Evolutionary conservation across 257 asterid genomes (phyloP).

Genomic region (Haberlea rhodopensis): DNA sequence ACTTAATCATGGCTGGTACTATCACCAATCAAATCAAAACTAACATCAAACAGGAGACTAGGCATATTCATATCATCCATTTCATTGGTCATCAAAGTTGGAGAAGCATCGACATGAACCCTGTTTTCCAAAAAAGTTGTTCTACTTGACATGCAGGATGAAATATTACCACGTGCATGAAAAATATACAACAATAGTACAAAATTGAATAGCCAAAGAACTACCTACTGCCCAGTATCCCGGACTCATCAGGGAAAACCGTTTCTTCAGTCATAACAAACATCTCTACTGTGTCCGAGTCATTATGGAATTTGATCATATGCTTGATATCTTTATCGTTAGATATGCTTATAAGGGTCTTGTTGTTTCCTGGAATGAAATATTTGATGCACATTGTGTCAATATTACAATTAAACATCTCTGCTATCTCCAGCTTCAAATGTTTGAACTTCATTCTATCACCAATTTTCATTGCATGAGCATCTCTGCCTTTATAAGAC

Average conservation of each 20-base stretch:
- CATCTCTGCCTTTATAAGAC: slow-evolving; percentile 87
- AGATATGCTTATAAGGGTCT: slow-evolving; percentile 86
- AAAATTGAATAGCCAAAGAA: slow-evolving; percentile 27
- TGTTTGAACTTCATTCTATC: slow-evolving; percentile 69
- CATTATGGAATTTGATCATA: slow-evolving; percentile 76
- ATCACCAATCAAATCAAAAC: slow-evolving; percentile 75
- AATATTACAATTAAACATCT: slow-evolving; percentile 74
- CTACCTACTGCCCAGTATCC: slow-evolving; percentile 96
- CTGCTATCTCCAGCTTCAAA: slow-evolving; percentile 78
- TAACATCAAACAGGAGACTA: slow-evolving; percentile 50
- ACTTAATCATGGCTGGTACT: slow-evolving; percentile 51
- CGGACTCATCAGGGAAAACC: slow-evolving; percentile 67
- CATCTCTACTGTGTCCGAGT: slow-evolving; percentile 69
- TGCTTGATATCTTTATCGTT: slow-evolving; percentile 89
- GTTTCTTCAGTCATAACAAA: slow-evolving; percentile 71
- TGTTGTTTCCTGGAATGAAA: slow-evolving; percentile 90
- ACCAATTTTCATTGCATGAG: slow-evolving; percentile 97
- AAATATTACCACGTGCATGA: slow-evolving; percentile 30
- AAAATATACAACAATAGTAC: slow-evolving; percentile 22
- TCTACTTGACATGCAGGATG: slow-evolving; percentile 84
- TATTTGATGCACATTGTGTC: slow-evolving; percentile 64
- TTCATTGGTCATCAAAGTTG: slow-evolving; percentile 49
- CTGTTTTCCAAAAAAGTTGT: slow-evolving; percentile 77
- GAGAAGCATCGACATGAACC: slow-evolving; percentile 56
- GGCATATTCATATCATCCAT: slow-evolving; percentile 66